These are phyloP conservation scores for Phoma herbarum DNA, from an alignment of 2,329 filamentous ascomycete genomes.

Conservation along the genomic window DNA sequence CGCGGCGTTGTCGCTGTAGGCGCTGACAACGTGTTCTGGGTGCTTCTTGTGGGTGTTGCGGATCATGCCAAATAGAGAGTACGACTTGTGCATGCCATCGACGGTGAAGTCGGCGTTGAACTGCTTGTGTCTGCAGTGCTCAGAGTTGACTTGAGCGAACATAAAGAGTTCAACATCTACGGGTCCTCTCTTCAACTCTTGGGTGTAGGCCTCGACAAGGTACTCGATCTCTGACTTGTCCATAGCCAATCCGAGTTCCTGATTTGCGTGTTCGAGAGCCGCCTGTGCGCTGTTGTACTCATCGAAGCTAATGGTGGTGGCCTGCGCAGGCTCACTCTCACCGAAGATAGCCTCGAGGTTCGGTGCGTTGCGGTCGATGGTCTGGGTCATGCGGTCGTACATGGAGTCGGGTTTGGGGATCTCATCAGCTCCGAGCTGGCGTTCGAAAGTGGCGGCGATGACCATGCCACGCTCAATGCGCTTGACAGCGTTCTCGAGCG, in stretches of 20 bases:
- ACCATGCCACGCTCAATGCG: constrained; percentile 88
- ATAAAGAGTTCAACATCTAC: constrained; percentile 97
- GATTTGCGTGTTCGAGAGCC: constrained; percentile 83
- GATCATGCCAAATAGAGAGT: constrained; percentile 95
- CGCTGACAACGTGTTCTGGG: constrained; percentile 86
- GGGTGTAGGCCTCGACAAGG: constrained; percentile 82
- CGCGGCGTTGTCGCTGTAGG: constrained; percentile 98
- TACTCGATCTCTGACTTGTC: constrained; percentile 93
- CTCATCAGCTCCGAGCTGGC: constrained; percentile 58
- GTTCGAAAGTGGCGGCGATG: constrained; percentile 71
- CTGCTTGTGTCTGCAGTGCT: constrained; percentile 88
- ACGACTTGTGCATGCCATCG: constrained; percentile 80
- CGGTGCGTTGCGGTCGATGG: constrained; percentile 72
- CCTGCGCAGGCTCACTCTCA: constrained; percentile 69
- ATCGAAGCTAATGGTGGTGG: constrained; percentile 77
- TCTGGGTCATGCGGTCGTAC: constrained; percentile 96
- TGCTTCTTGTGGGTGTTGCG: constrained; percentile 85
- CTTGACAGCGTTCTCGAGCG: constrained; percentile 73
- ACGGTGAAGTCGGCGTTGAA: constrained; percentile 98
- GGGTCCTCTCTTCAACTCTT: constrained; percentile 70
- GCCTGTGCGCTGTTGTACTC: constrained; percentile 71
- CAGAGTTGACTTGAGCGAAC: constrained; percentile 99
- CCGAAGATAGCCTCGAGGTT: constrained; percentile 81
- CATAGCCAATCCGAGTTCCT: constrained; percentile 81
- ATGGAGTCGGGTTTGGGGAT: constrained; percentile 74